phyloP scores from a whole-genome alignment of 768 basidiomycete species.

The Clavaria fumosa region DNA sequence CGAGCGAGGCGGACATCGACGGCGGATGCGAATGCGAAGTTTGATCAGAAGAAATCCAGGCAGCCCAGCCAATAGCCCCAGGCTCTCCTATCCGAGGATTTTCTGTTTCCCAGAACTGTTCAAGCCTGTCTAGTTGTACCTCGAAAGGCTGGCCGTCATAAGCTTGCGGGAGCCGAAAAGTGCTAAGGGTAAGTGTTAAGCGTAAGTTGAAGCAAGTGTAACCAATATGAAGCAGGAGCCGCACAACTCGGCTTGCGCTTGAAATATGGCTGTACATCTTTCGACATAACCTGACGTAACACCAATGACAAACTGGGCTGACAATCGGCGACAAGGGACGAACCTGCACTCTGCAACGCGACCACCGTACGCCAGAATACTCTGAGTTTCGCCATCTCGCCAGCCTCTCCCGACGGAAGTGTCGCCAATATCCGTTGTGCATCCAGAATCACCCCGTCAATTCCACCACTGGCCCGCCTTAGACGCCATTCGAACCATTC shows the following conservation, averaged over 20 bases:
- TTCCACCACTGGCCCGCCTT: constrained; percentile 27
- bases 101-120: constrained; percentile 80
- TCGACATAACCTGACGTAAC: constrained; percentile 45
- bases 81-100: constrained; percentile 58
- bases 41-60: constrained; percentile 37
- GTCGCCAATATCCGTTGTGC: constrained; percentile 30
- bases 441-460: constrained; percentile 39
- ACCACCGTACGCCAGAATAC: constrained; percentile 59
- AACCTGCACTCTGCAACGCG: constrained; percentile 53
- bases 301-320: not conserved
- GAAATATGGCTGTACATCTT: constrained; percentile 62
- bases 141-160: constrained; percentile 29
- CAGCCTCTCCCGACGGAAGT: constrained; percentile 25
- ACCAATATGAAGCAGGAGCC: constrained; percentile 12
- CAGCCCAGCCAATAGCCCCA: constrained; percentile 50
- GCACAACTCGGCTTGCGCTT: constrained; percentile 74
- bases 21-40: constrained; percentile 15
- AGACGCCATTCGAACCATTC: constrained; percentile 73
- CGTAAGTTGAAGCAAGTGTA: constrained; percentile 2
- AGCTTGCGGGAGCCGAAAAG: constrained; percentile 38
- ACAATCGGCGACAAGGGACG: constrained; percentile 4
- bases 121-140: constrained; percentile 39
- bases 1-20: constrained; percentile 6
- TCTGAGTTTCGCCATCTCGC: constrained; percentile 39
- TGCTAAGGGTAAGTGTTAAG: constrained; percentile 23